These are phyloP conservation scores for Vicia faba DNA, from an alignment of 306 rosid genomes.

Conservation along the genomic window DNA sequence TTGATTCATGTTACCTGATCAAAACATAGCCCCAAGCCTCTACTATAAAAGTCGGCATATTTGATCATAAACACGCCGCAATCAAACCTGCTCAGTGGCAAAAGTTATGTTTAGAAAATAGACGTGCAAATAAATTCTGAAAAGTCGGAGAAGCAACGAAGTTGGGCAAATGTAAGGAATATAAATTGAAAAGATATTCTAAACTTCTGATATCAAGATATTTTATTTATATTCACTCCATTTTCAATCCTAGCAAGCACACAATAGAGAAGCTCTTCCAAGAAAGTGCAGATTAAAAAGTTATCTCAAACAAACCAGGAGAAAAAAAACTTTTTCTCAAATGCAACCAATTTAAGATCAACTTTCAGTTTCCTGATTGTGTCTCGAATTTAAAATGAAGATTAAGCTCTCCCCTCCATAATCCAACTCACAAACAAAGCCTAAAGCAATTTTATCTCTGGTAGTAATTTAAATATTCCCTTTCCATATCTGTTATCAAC, in stretches of 20 bases:
- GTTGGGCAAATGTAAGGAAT: background rate
- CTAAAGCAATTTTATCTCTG: background rate
- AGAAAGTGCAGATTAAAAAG: conserved; percentile 12
- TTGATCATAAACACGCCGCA: conserved; percentile 96
- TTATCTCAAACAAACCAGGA: conserved; percentile 15
- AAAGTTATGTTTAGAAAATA: conserved; percentile 26
- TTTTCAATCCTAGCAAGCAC: conserved; percentile 10
- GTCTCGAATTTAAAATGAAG: too few species aligned
- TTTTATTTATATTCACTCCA: conserved; percentile 1
- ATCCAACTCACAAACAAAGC: too few species aligned
- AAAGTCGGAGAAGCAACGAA: background rate
- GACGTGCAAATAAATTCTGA: conserved; percentile 8
- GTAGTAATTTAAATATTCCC: background rate
- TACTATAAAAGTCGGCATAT: conserved; percentile 92
- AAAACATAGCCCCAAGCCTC: conserved; percentile 83
- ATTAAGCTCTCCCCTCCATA: too few species aligned
- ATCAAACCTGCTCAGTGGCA: conserved; percentile 63
- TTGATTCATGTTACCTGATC: conserved; percentile 62
- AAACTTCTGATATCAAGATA: conserved; percentile 13
- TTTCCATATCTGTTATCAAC: background rate
- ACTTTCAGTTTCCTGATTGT: conserved; percentile 23
- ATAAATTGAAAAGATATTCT: conserved; percentile 13
- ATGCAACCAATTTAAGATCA: conserved; percentile 17
- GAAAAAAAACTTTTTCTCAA: conserved; percentile 21
- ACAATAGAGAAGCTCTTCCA: conserved; percentile 22